These are phyloP conservation scores for Microascus cirrosus DNA, from an alignment of 2,329 filamentous ascomycete genomes.

Conservation along the genomic window DNA sequence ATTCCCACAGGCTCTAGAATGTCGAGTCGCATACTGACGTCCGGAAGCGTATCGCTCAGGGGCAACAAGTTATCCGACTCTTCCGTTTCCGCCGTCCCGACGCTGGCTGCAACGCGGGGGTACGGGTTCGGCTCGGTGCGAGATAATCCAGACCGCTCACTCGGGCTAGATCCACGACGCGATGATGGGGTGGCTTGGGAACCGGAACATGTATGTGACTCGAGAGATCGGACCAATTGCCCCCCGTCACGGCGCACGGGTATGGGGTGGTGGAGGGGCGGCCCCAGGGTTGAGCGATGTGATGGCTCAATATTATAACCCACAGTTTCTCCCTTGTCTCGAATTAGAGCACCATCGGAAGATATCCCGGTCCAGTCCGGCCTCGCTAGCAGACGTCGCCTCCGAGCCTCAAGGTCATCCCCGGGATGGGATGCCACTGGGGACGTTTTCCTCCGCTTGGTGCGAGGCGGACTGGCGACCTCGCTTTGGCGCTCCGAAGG, in stretches of 20 bases:
- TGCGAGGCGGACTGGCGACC: neutral
- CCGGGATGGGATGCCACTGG: neutral
- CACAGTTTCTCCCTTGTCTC: neutral
- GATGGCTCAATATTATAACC: neutral
- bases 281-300: neutral
- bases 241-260: neutral
- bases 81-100: neutral
- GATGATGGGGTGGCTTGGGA: neutral
- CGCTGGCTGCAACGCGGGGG: neutral
- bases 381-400: neutral
- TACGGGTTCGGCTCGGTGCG: neutral
- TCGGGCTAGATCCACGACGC: neutral
- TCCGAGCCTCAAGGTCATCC: neutral
- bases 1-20: neutral
- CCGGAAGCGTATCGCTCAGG: constrained; percentile 1
- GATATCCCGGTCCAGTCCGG: constrained; percentile 2
- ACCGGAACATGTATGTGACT: neutral
- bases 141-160: neutral
- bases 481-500: neutral
- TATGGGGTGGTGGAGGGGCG: neutral
- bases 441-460: neutral
- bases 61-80: constrained; percentile 1
- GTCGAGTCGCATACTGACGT: neutral
- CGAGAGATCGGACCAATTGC: neutral
- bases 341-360: neutral